phyloP scores from a whole-genome alignment of 2,329 filamentous ascomycete species.

The Calonectria pseudoreteaudii region DNA sequence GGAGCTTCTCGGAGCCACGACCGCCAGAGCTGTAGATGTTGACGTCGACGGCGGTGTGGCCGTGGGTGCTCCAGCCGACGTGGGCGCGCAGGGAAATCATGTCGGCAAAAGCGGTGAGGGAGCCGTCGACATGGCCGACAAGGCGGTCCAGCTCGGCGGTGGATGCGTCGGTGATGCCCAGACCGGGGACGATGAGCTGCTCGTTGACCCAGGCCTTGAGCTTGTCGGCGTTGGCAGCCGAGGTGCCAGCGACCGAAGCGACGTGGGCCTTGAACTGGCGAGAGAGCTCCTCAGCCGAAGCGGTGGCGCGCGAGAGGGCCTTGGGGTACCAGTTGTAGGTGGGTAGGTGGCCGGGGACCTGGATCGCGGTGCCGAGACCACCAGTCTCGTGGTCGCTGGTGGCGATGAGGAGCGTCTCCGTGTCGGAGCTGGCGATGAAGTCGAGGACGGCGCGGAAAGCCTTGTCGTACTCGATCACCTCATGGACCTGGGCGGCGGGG shows the following conservation, averaged over 20 bases:
- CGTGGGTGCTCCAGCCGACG: slow-evolving; percentile 94
- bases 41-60: slow-evolving; percentile 93
- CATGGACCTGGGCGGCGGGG: slow-evolving; percentile 85
- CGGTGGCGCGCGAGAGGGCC: slow-evolving; percentile 81
- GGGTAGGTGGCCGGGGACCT: slow-evolving; percentile 64
- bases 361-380: slow-evolving; percentile 84
- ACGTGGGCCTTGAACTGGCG: slow-evolving; percentile 72
- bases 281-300: slow-evolving; percentile 79
- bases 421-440: slow-evolving; percentile 80
- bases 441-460: slow-evolving; percentile 86
- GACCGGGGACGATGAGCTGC: slow-evolving; percentile 73
- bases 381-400: slow-evolving; percentile 98
- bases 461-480: slow-evolving; percentile 95
- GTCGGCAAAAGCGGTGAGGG: slow-evolving; percentile 75
- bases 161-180: slow-evolving; percentile 82
- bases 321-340: slow-evolving; percentile 83
- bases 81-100: slow-evolving; percentile 91
- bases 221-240: slow-evolving; percentile 49
- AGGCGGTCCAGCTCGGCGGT: slow-evolving; percentile 78
- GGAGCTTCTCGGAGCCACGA: slow-evolving; percentile 70
- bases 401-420: slow-evolving; percentile 83
- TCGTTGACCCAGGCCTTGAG: slow-evolving; percentile 75
- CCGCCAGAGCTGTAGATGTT: slow-evolving; percentile 91
- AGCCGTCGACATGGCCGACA: slow-evolving; percentile 66
- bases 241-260: slow-evolving; percentile 46